These are phyloP conservation scores for Calocybe gangraenosa DNA, from an alignment of 768 basidiomycete genomes.

Conservation along the genomic window DNA sequence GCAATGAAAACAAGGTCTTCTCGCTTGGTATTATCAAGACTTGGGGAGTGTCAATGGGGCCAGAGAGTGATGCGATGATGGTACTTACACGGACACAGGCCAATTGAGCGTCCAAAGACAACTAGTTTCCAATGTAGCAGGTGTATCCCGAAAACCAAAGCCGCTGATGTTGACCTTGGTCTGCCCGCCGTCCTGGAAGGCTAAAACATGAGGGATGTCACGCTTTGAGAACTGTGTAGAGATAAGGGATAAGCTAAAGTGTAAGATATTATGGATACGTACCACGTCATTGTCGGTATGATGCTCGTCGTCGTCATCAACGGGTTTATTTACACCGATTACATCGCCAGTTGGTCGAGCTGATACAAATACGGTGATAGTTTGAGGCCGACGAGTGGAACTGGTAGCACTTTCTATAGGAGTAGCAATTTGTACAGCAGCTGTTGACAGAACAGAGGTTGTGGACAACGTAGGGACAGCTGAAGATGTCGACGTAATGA, in stretches of 20 bases:
- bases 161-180: slow-evolving; percentile 29
- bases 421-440: background rate
- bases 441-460: background rate
- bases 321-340: slow-evolving; percentile 4
- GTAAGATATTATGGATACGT: background rate
- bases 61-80: background rate
- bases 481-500: slow-evolving; percentile 3
- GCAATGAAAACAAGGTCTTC: slow-evolving; percentile 75
- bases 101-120: slow-evolving; percentile 67
- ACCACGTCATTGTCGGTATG: slow-evolving; percentile 12
- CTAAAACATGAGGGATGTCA: slow-evolving; percentile 15
- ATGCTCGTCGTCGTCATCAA: slow-evolving; percentile 15
- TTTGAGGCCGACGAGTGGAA: slow-evolving; percentile 5
- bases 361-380: slow-evolving; percentile 24
- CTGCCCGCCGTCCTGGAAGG: slow-evolving; percentile 15
- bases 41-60: slow-evolving; percentile 22
- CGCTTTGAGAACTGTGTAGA: slow-evolving; percentile 7
- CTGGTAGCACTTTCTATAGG: background rate
- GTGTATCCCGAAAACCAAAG: slow-evolving; percentile 26
- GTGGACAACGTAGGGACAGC: slow-evolving; percentile 9
- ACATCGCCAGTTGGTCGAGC: slow-evolving; percentile 7
- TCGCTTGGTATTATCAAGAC: slow-evolving; percentile 67
- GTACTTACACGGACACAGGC: slow-evolving; percentile 62
- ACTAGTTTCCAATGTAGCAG: slow-evolving; percentile 33
- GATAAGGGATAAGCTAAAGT: background rate